Base-by-base conservation (phyloP, 352 stramenopile genomes). In the Thalassiosira gravida region DNA sequence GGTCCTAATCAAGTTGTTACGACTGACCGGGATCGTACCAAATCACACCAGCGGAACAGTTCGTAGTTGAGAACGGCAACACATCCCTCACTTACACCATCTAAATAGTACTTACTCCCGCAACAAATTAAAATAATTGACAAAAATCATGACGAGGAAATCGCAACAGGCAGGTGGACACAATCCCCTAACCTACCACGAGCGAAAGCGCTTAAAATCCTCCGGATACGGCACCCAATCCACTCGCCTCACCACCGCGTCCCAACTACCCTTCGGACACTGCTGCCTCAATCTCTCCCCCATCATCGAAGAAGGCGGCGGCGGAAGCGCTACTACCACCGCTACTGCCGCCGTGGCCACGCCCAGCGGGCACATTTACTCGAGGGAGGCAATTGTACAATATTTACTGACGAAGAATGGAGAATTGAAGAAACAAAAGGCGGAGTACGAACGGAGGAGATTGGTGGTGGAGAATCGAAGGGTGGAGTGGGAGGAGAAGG, bases 321-420 rank as follows among this genome's bases (percentile, higher is more conserved):
- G n/a, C n/a, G n/a, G n/a, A n/a, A n/a, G n/a, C n/a, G n/a, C n/a
- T n/a, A n/a, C n/a, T n/a, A n/a, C n/a, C n/a, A n/a, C n/a, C n/a
- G n/a, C n/a, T n/a, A n/a, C n/a, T n/a, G n/a, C n/a, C n/a, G n/a
- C 61, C 1, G 75, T 85, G 3, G 57, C 63, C 13, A 78, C 76
- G 3, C 76, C 72, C 8, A 82, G 50, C 9, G 89, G 89, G 9
- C 81, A 90, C 71, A 75, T 94, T 22, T 94, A 92, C 65, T 75
- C 74, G 20, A 62, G 77, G 7, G 67, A 87, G 24, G 81, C 89
- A 0, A 91, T 92, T 39, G 69, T 94, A 9, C 49, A 85, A 57
- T 94, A 92, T 56, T 64, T 94, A 16, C 59, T 92, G 39, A 86
- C 66, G 7, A 85, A 92, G 70, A 92, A 77, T 49, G 63, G 70